phyloP scores from a whole-genome alignment of 75 land plant species.

The Selaginella moellendorffii region DNA sequence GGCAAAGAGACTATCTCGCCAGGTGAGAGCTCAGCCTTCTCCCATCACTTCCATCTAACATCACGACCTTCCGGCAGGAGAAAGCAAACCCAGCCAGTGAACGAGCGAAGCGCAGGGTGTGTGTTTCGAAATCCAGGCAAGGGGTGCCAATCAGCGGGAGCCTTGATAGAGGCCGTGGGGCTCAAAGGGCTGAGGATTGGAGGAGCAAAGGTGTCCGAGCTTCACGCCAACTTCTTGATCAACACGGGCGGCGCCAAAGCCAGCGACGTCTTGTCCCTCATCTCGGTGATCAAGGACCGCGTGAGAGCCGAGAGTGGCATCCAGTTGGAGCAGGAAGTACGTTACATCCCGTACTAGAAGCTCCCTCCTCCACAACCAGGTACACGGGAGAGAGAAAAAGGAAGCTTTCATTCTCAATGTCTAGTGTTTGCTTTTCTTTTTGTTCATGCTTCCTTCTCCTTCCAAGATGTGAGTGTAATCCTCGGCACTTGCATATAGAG shows the following conservation, averaged over 20 bases:
- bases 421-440: too few relatives aligned
- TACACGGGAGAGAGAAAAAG: too few relatives aligned
- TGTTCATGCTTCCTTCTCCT: too few relatives aligned
- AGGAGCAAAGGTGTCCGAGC: constrained; percentile 50
- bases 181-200: constrained; percentile 46
- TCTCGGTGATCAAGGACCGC: constrained; percentile 34
- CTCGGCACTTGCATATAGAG: constrained; percentile 75
- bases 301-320: constrained; percentile 37
- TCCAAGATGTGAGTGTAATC: constrained; percentile 69
- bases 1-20: constrained; percentile 20
- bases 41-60: neutral
- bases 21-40: constrained; percentile 38
- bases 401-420: too few relatives aligned
- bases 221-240: constrained; percentile 58
- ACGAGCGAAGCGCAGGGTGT: constrained; percentile 45
- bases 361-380: too few relatives aligned
- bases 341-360: constrained; percentile 31
- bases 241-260: constrained; percentile 35
- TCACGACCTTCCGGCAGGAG: constrained; percentile 25
- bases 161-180: constrained; percentile 53
- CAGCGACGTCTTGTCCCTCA: constrained; percentile 36
- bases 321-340: constrained; percentile 41
- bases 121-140: constrained; percentile 53
- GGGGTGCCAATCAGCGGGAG: constrained; percentile 33
- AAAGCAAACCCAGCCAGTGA: constrained; percentile 35